Base-by-base conservation (phyloP, 1,284 basidiomycete genomes). In the Trichosporon coremiiforme region DNA sequence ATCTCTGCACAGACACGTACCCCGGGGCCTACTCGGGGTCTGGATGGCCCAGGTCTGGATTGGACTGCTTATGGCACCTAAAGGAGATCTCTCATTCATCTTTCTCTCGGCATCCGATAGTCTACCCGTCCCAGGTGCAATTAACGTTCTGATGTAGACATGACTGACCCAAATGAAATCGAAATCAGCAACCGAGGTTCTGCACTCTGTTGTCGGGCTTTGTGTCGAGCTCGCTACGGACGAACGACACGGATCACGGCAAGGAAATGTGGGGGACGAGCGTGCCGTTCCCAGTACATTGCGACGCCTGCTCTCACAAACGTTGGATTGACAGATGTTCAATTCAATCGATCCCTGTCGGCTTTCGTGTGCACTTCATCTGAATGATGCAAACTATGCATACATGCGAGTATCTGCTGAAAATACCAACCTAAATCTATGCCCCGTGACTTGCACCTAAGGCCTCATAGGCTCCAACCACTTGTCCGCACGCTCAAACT, bases 391-490 rank as follows among this genome's bases (percentile, higher is more conserved):
- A 33, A 60, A n/a, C 31, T 60, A 60, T 35, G 57, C 57, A 60
- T 60, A 33, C 29, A 35, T 60, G 57, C 57, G 31, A 33, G 31
- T 60, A 33, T 60, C 57, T 60, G 57, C 57, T 60, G 29, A 33
- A n/a, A 17, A 60, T 25, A 60, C 29, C n/a, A 33, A 60, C 29
- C 57, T 60, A 60, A 33, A 60, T n/a, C 29, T 60, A 60, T 60
- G 53, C 38, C 38, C 31, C 65, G 33, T 53, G 25, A 33, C 29
- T 38, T 38, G 36, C 8, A 63, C 64, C 87, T 86, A 93, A 74
- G 92, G 92, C 77, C 93, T 86, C 92, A 95, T 94, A 68, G 93
- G 94, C 76, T 88, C 89, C 77, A 98, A 86, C 95, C 95, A 98
- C 71, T 88, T 88, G 84, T 98, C 92, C 17, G 96, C 96, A 69